These are phyloP conservation scores for Talaromyces ruber DNA, from an alignment of 495 filamentous ascomycete genomes.

Conservation along the genomic window DNA sequence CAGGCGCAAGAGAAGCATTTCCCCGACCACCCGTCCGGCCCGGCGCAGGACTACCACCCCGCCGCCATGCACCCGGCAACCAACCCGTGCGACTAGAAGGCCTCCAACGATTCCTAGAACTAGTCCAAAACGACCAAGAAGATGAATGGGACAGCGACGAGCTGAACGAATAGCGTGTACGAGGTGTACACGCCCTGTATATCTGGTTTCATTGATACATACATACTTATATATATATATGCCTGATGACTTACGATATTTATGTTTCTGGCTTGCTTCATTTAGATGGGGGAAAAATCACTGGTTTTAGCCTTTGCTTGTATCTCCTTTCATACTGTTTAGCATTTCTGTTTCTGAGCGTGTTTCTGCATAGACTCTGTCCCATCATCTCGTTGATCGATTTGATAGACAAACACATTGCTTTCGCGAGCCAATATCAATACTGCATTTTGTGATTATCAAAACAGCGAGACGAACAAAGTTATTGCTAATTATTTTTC, in stretches of 20 bases:
- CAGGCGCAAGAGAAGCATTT: constrained; percentile 10
- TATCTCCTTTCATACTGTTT: background rate
- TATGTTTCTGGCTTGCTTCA: background rate
- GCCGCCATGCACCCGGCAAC: constrained; percentile 8
- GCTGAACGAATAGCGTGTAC: constrained; percentile 28
- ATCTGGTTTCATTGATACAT: background rate
- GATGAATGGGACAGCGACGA: constrained; percentile 61
- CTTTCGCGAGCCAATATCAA: background rate
- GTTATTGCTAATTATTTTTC: background rate
- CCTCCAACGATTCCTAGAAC: constrained; percentile 43
- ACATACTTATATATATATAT: background rate
- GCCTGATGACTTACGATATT: background rate
- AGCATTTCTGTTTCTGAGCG: background rate
- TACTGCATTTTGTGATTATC: background rate
- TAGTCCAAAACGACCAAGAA: constrained; percentile 49
- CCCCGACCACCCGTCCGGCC: constrained; percentile 3
- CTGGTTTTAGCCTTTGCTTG: background rate
- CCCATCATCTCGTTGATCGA: no score
- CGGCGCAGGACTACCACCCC: constrained; percentile 3
- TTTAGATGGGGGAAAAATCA: background rate
- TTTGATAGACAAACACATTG: background rate
- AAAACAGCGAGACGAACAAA: background rate
- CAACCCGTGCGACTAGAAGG: constrained; percentile 15
- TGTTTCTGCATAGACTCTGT: background rate
- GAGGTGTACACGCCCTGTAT: background rate